phyloP scores from a whole-genome alignment of 1,284 basidiomycete species.

The Ceratorhiza oryzae-sativae region DNA sequence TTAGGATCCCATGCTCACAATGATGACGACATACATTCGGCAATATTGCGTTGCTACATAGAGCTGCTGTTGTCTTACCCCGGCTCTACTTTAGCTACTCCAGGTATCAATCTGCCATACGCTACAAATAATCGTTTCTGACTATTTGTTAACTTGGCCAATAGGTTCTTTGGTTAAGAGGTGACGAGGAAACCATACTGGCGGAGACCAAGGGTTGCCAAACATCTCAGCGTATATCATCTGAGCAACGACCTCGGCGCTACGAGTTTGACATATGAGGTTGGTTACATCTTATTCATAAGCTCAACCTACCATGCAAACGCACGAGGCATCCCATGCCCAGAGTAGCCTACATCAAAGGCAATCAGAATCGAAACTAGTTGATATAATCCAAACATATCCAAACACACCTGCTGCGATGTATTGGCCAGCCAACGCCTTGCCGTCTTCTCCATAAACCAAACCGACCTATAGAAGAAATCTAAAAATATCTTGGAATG shows the following conservation, averaged over 20 bases:
- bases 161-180: conserved; percentile 13
- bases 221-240: conserved; percentile 67
- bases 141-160: neutral
- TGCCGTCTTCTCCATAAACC: conserved; percentile 53
- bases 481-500: neutral
- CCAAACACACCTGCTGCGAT: conserved; percentile 78
- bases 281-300: conserved; percentile 12
- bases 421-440: conserved; percentile 62
- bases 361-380: neutral
- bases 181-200: conserved; percentile 65
- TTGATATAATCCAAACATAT: conserved; percentile 58
- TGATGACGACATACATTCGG: neutral
- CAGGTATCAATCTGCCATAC: too few species aligned
- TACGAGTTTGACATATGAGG: conserved; percentile 47
- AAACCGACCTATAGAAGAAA: conserved; percentile 65
- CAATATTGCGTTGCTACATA: too few species aligned
- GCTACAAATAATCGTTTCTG: neutral
- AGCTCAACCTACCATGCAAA: conserved; percentile 65
- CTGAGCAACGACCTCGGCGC: conserved; percentile 68
- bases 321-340: conserved; percentile 68
- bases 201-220: conserved; percentile 58
- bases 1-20: too few species aligned
- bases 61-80: too few species aligned
- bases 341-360: conserved; percentile 4
- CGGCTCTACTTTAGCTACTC: too few species aligned